Evolutionary conservation across 768 basidiomycete species (phyloP).

Genomic region (Roridomyces roridus): DNA sequence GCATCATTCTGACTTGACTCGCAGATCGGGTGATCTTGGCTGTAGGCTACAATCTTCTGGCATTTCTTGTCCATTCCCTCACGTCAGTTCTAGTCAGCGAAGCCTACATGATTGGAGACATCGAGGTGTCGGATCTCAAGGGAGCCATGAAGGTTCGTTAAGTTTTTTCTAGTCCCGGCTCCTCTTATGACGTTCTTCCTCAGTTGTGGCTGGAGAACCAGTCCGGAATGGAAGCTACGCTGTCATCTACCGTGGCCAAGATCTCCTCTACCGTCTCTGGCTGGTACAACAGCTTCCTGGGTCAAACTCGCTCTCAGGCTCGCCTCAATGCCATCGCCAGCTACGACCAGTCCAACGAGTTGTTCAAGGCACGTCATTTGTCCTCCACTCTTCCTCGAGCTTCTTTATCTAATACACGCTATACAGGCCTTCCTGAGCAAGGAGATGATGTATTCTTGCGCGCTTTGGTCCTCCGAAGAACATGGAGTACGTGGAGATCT

Average conservation of each 20-base stretch:
- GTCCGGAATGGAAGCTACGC: constrained; percentile 59
- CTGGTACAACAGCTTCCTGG: constrained; percentile 74
- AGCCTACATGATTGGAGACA: constrained; percentile 77
- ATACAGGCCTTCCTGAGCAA: constrained; percentile 75
- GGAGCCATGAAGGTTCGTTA: constrained; percentile 65
- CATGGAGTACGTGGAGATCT: constrained; percentile 81
- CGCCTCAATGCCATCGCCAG: constrained; percentile 85
- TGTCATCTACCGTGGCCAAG: constrained; percentile 62
- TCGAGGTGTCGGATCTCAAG: constrained; percentile 65
- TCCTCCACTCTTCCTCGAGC: constrained; percentile 5
- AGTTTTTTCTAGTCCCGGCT: constrained; percentile 1
- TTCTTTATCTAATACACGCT: constrained; percentile 14
- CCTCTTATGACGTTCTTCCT: constrained; percentile 18
- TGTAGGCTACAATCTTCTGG: constrained; percentile 48
- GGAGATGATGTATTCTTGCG: constrained; percentile 97
- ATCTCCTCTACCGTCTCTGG: constrained; percentile 64
- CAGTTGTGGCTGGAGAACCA: constrained; percentile 76
- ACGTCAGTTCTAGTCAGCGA: constrained; percentile 61
- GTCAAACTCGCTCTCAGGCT: constrained; percentile 75
- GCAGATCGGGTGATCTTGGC: constrained; percentile 66
- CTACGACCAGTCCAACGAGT: constrained; percentile 91
- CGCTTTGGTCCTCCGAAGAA: constrained; percentile 81
- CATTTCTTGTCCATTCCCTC: constrained; percentile 15
- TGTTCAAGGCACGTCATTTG: constrained; percentile 66
- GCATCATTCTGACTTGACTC: constrained; percentile 25